Conservation (phyloP, 352 stramenopile genomes). For the Phytophthora cryptogea region DNA sequence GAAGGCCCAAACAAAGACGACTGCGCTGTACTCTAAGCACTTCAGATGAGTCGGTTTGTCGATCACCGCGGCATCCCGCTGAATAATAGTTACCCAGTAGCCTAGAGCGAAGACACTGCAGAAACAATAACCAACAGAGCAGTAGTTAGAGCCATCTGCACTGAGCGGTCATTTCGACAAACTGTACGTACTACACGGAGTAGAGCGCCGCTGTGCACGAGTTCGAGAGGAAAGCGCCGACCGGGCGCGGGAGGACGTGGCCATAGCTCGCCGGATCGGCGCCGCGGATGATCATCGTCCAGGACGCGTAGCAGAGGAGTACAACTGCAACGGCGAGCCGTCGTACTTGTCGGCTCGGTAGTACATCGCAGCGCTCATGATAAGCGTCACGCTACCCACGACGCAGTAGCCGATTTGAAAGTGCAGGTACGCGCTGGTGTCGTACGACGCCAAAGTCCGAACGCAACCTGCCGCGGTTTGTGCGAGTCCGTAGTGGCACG, state of each 20-base stretch:
- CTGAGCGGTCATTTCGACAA: background rate
- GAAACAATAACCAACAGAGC: conserved; percentile 4
- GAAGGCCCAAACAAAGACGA: conserved; percentile 43
- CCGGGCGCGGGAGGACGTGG: conserved; percentile 43
- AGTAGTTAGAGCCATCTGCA: background rate
- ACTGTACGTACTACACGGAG: conserved; percentile 53
- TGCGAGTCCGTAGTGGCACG: conserved; percentile 61
- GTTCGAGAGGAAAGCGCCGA: conserved; percentile 54
- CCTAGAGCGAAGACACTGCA: conserved; percentile 52
- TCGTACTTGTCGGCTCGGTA: conserved; percentile 38
- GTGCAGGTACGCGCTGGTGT: conserved; percentile 31
- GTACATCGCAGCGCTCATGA: conserved; percentile 52
- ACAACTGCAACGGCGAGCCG: conserved; percentile 53
- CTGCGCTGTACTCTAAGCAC: conserved; percentile 33
- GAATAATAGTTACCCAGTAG: conserved; percentile 67
- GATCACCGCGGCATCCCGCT: conserved; percentile 41
- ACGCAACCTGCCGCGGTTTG: conserved; percentile 41
- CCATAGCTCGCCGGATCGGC: conserved; percentile 60
- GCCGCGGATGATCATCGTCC: conserved; percentile 60
- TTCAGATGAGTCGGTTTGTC: conserved; percentile 35
- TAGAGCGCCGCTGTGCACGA: conserved; percentile 65
- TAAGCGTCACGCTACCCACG: conserved; percentile 38
- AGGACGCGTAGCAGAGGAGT: conserved; percentile 49
- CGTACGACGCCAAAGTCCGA: conserved; percentile 47
- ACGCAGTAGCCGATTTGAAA: conserved; percentile 51